Evolutionary conservation across 2,329 filamentous ascomycete genomes (phyloP).

Genomic region (Colletotrichum sp.): DNA sequence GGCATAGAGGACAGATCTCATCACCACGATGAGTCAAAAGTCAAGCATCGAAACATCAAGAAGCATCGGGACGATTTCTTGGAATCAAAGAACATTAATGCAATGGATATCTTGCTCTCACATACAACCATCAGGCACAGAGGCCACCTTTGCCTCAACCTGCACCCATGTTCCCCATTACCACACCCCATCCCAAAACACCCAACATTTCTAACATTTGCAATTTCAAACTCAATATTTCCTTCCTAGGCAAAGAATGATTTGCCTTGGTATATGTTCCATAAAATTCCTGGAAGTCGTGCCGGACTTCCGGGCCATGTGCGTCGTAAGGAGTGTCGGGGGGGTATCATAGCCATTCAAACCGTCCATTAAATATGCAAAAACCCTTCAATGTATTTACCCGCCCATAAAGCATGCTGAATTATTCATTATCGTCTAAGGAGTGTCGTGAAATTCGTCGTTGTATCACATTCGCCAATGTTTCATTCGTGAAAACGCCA

Average conservation of each 20-base stretch:
- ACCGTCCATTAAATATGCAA: neutral
- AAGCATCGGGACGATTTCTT: too few relatives aligned
- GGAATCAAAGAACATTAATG: neutral
- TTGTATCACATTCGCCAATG: too few relatives aligned
- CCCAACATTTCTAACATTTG: neutral
- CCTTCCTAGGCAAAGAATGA: neutral
- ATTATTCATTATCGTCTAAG: conserved; percentile 3
- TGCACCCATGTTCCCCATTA: neutral
- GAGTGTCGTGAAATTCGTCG: conserved; percentile 18
- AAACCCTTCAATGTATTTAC: neutral
- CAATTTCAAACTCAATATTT: neutral
- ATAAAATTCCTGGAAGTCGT: neutral
- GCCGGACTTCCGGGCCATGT: neutral
- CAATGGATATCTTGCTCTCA: neutral
- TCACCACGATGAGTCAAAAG: neutral
- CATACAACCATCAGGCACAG: neutral
- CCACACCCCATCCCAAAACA: neutral
- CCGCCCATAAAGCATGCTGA: neutral
- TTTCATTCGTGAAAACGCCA: neutral
- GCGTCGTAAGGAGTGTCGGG: conserved; percentile 9
- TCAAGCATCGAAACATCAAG: neutral
- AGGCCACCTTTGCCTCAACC: neutral
- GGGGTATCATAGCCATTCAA: neutral
- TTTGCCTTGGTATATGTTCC: neutral
- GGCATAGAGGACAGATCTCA: neutral